Conservation (phyloP, 2,329 filamentous ascomycete genomes). For the Escovopsis sp. region DNA sequence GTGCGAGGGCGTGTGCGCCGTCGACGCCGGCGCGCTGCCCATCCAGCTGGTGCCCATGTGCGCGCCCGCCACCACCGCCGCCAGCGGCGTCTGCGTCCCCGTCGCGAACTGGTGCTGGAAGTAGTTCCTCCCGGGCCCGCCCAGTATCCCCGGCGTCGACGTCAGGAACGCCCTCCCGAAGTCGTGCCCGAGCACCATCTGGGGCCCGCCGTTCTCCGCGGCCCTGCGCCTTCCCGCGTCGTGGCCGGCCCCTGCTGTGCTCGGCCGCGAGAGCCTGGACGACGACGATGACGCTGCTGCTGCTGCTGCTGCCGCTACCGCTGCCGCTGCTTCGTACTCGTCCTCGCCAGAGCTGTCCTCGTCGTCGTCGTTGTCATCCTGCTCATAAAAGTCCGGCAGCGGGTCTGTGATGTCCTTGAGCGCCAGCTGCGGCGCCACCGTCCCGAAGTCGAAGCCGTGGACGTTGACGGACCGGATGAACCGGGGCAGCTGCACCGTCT, state of each 20-base stretch:
- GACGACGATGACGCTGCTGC: too few species aligned
- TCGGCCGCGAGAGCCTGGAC: conserved; percentile 7
- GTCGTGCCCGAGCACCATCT: conserved; percentile 24
- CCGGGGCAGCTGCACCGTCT: conserved; percentile 75
- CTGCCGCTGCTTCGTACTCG: not conserved
- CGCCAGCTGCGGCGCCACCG: conserved; percentile 66
- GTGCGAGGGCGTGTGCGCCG: conserved; percentile 18
- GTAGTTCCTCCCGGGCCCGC: conserved; percentile 66
- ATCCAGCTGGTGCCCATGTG: conserved; percentile 25
- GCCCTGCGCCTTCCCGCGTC: conserved; percentile 5
- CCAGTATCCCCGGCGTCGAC: conserved; percentile 49
- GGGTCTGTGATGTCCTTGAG: conserved; percentile 97
- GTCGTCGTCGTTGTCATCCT: conserved; percentile 44
- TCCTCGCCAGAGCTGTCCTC: conserved; percentile 23
- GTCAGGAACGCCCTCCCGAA: conserved; percentile 41
- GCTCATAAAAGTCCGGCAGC: conserved; percentile 90
- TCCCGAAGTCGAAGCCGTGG: conserved; percentile 86
- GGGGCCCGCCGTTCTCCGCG: conserved; percentile 15
- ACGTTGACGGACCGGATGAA: conserved; percentile 96
- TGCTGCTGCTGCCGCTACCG: too few species aligned
- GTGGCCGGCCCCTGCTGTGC: conserved; percentile 1
- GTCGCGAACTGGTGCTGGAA: conserved; percentile 68
- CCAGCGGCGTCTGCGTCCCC: conserved; percentile 64
- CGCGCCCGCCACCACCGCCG: conserved; percentile 64
- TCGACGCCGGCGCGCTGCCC: conserved; percentile 10